Evolutionary conservation across 768 basidiomycete species (phyloP).

Genomic region (Strobilomyces echinocephalus): DNA sequence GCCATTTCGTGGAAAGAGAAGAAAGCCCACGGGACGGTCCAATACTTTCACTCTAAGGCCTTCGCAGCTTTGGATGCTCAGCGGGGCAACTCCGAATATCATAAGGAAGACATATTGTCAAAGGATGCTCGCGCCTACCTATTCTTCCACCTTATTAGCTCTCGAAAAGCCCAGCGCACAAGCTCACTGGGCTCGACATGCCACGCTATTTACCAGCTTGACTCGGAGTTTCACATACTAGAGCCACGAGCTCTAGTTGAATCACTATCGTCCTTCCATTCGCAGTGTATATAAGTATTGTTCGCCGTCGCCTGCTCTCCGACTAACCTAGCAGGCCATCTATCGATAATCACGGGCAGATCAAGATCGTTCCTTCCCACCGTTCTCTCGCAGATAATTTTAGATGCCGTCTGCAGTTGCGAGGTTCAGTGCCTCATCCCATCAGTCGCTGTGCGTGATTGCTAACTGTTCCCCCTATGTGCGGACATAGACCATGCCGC

Average conservation of each 20-base stretch:
- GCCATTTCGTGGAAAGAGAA: too few species aligned
- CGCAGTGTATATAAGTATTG: not conserved
- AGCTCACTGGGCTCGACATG: too few species aligned
- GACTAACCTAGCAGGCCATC: not conserved
- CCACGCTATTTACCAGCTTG: not conserved
- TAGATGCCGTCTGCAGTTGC: not conserved
- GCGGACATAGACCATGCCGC: not conserved
- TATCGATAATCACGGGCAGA: not conserved
- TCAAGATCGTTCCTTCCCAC: not conserved
- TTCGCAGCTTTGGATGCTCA: too few species aligned
- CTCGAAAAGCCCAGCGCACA: too few species aligned
- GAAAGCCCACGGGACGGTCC: too few species aligned
- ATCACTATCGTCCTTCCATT: not conserved
- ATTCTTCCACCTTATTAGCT: too few species aligned
- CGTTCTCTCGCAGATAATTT: not conserved
- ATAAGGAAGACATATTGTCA: too few species aligned
- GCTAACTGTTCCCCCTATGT: not conserved
- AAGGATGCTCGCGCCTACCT: too few species aligned
- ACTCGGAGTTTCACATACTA: not conserved
- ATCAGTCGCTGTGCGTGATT: not conserved
- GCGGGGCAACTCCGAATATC: too few species aligned
- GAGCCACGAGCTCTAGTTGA: not conserved
- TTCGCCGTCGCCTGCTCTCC: not conserved
- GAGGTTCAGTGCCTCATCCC: not conserved
- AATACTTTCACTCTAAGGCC: too few species aligned